phyloP scores from a whole-genome alignment of 1,284 basidiomycete species.

The Malassezia nana region DNA sequence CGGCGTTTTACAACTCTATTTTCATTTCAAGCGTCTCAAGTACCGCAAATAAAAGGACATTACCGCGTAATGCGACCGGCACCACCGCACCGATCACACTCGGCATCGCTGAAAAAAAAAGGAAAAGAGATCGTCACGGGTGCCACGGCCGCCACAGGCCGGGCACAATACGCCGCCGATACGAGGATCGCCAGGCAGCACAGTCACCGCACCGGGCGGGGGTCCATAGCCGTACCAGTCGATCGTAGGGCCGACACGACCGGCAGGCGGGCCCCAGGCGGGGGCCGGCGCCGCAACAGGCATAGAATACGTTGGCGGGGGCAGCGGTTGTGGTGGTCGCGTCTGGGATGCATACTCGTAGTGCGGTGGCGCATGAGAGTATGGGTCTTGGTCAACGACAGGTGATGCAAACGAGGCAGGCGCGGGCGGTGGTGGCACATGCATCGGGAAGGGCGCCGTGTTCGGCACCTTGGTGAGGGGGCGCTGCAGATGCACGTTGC shows the following conservation, averaged over 20 bases:
- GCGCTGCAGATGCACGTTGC: not conserved
- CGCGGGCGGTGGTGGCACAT: not conserved
- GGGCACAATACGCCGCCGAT: slow-evolving; percentile 24
- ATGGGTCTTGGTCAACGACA: slow-evolving; percentile 9
- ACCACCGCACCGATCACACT: slow-evolving; percentile 15
- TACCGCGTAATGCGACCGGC: slow-evolving; percentile 9
- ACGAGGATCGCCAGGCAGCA: slow-evolving; percentile 25
- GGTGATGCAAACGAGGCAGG: not conserved
- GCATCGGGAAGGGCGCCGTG: not conserved
- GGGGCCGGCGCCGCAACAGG: not conserved
- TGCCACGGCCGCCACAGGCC: slow-evolving; percentile 20
- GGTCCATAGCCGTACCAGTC: slow-evolving; percentile 11
- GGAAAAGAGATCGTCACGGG: not conserved
- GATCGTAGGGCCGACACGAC: not conserved
- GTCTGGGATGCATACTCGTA: not conserved
- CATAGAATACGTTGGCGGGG: slow-evolving; percentile 3
- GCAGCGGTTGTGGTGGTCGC: not conserved
- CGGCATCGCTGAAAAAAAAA: slow-evolving; percentile 8
- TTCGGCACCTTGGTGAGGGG: not conserved
- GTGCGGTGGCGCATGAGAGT: slow-evolving; percentile 9
- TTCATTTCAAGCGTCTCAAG: slow-evolving; percentile 43
- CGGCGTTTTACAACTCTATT: slow-evolving; percentile 51
- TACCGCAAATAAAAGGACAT: slow-evolving; percentile 33
- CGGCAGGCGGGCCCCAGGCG: not conserved
- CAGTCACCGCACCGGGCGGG: slow-evolving; percentile 17